Base-by-base conservation (phyloP, 805 yeast species). In the Yarrowia porcina region DNA sequence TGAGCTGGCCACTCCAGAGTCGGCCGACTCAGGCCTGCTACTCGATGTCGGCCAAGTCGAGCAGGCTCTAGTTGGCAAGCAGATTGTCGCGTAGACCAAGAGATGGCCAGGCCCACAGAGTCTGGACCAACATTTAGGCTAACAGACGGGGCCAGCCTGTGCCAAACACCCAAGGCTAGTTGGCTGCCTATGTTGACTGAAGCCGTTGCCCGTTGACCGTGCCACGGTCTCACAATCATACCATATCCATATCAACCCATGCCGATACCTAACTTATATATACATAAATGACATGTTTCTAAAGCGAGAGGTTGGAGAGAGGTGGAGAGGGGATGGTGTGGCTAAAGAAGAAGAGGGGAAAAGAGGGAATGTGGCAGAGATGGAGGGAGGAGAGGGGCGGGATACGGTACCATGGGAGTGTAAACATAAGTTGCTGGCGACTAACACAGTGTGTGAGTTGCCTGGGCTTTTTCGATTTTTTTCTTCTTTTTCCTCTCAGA, bases 251-350 rank as follows among this genome's bases (percentile, higher is more conserved):
- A 45, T 45, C 52, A n/a, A 44, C 18, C 35, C 15, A 18, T 45
- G 15, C 20, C 36, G 27, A 45, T 20, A 45, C 7, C 56, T 49
- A 32, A 49, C 56, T 45, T 45, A 45, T 45, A 45, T 44, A 44
- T 30, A 44, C 50, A 44, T 44, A 44, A 45, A 18, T 30, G 28
- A 28, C 49, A 44, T 25, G 33, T 27, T 44, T 27, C 5, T 11
- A 36, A 6, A 7, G 38, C n/a, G 20, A 3, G 6, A 3, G 38
- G 38, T 33, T 18, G 18, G 20, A 11, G 15, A 13, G 3, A 13
- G 12, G 36, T 12, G 36, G 17, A 32, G 36, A 23, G 23, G 41
- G 23, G 28, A 15, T 9, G 8, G 47, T 20, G 39, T 12, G 17
- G 17, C n/a, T n/a, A n/a, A n/a, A n/a, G n/a, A n/a, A n/a, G n/a